Base-by-base conservation (phyloP, 1,284 basidiomycete genomes). In the Ustilago hordei region DNA sequence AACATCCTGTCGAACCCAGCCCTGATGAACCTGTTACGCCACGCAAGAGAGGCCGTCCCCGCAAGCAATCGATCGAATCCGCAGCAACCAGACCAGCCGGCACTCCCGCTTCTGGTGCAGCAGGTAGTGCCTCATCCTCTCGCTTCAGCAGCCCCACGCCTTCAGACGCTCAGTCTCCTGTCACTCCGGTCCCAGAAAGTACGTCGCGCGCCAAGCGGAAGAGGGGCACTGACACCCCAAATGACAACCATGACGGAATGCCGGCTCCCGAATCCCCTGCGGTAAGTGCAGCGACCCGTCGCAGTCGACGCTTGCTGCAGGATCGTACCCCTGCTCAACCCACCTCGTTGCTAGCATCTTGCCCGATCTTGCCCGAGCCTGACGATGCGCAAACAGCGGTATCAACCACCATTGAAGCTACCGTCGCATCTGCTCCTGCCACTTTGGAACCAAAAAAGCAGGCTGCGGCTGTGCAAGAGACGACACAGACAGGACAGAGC, bases 211-310 rank as follows among this genome's bases (percentile, higher is more conserved):
- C 34, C 28, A 48, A 34, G 8, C 5, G 23, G n/a, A 45, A 48
- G 17, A 48, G 1, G 0, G 23, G 9, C 1, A 17, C 31, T 15
- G 35, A 35, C 8, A n/a, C n/a, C 9, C n/a, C 15, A 23, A 38
- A 50, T 11, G 55, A 56, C 0, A 65, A 64, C 3, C 35, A 38
- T 5, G n/a, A 17, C 11, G 15, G 13, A 13, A n/a, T 17, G 8
- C 36, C 48, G 0, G 41, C 55, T 4, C 56, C 70, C 4, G 61
- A 73, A 19, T 68, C 70, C n/a, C 65, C 70, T 17, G 54, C 61
- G 13, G 64, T 48, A 7, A 35, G 59, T 13, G 60, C 48, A 15
- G 64, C 64, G 0, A 48, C 50, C n/a, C 70, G 70, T 34, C 70
- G 61, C 35, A 64, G 53, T 17, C 17, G 54, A 38, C 61, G 64